These are phyloP conservation scores for Diaporthe citriasiana DNA, from an alignment of 2,329 filamentous ascomycete species.

Conservation along the genomic window DNA sequence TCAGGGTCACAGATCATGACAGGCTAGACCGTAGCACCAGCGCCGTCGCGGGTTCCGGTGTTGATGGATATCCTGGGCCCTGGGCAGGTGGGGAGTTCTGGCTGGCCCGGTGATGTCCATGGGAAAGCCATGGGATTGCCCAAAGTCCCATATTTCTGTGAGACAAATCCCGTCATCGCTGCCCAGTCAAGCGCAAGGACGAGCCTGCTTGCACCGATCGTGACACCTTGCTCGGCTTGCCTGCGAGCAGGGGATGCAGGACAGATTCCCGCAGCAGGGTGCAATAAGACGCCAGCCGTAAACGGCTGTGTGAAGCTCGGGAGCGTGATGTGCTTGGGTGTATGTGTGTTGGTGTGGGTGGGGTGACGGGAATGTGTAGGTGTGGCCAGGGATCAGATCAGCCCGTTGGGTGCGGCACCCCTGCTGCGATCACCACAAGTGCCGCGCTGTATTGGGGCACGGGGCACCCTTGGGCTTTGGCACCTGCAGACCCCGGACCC, in stretches of 20 bases:
- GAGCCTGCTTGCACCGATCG: constrained; percentile 11
- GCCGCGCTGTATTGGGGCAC: constrained; percentile 36
- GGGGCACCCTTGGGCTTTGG: constrained; percentile 39
- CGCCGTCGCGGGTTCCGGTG: constrained; percentile 23
- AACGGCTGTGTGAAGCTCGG: constrained; percentile 20
- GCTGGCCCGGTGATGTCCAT: constrained; percentile 27
- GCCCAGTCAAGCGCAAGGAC: constrained; percentile 21
- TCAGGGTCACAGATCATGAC: neutral
- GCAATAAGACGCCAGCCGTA: constrained; percentile 1
- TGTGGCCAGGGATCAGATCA: constrained; percentile 25
- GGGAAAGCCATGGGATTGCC: constrained; percentile 31
- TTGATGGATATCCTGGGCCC: constrained; percentile 5
- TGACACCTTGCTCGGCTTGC: constrained; percentile 12
- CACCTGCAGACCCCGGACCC: constrained; percentile 38
- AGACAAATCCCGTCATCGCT: constrained; percentile 31
- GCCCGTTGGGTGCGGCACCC: constrained; percentile 9
- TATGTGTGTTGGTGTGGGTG: constrained; percentile 9
- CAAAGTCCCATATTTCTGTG: constrained; percentile 32
- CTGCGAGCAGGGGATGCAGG: constrained; percentile 6
- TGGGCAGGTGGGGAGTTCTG: constrained; percentile 9
- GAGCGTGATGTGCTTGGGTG: constrained; percentile 21
- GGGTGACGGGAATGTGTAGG: constrained; percentile 14
- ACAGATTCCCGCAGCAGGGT: constrained; percentile 9
- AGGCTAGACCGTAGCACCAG: constrained; percentile 6
- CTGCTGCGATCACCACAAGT: constrained; percentile 26